phyloP scores from a whole-genome alignment of 169 alveolate genomes.

The Plasmodium coatneyi region DNA sequence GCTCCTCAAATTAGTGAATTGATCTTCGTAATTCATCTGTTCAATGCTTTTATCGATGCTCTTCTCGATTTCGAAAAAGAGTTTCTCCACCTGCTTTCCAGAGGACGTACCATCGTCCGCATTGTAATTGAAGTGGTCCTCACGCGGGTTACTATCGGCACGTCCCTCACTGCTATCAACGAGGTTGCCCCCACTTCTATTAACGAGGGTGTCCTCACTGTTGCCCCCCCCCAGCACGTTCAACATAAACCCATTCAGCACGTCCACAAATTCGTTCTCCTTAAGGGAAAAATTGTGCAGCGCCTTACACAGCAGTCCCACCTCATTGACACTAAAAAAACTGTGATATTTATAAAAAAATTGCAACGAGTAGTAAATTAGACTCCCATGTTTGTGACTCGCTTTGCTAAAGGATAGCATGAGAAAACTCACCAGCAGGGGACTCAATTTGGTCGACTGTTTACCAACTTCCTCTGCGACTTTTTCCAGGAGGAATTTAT shows the following conservation, averaged over 20 bases:
- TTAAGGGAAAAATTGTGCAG: slow-evolving; percentile 40
- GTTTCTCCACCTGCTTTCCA: not conserved
- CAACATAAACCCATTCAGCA: slow-evolving; percentile 37
- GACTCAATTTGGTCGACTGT: slow-evolving; percentile 78
- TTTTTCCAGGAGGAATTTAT: slow-evolving; percentile 69
- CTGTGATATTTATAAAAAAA: slow-evolving; percentile 67
- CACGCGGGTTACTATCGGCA: not conserved
- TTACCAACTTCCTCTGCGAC: slow-evolving; percentile 84
- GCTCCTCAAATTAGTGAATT: slow-evolving; percentile 13
- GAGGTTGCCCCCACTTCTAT: not conserved
- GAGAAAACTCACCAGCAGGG: slow-evolving; percentile 81
- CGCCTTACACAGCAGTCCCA: slow-evolving; percentile 57
- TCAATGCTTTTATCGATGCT: slow-evolving; percentile 33
- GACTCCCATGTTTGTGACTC: slow-evolving; percentile 82
- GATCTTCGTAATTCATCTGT: slow-evolving; percentile 34
- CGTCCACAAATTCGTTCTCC: slow-evolving; percentile 60
- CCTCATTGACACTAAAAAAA: slow-evolving; percentile 67
- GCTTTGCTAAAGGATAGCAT: slow-evolving; percentile 80
- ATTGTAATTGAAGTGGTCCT: not conserved
- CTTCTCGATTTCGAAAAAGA: slow-evolving; percentile 34
- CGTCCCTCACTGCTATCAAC: not conserved
- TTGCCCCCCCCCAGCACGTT: not conserved
- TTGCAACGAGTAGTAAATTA: slow-evolving; percentile 79
- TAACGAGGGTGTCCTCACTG: not conserved
- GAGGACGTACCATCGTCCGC: not conserved